Evolutionary conservation across 306 rosid species (phyloP).

Genomic region (Gastrolobium villosum): DNA sequence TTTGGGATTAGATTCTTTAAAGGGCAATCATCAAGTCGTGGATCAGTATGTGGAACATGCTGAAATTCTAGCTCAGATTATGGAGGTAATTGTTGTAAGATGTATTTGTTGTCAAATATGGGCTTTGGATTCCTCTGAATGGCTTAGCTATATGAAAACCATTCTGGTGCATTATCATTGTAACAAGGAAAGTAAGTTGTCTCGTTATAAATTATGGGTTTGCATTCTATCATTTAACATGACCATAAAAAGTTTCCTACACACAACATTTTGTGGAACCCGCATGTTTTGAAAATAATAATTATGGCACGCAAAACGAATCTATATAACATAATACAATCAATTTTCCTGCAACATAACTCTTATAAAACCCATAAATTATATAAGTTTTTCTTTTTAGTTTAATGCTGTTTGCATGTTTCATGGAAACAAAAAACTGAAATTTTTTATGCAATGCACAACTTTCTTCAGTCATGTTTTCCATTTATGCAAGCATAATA

Average conservation of each 20-base stretch:
- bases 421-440: slow-evolving; percentile 28
- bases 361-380: too few species aligned
- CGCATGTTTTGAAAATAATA: too few species aligned
- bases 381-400: slow-evolving; percentile 32
- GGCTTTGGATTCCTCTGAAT: slow-evolving; percentile 58
- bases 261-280: too few species aligned
- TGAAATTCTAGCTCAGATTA: slow-evolving; percentile 56
- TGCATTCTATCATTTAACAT: too few species aligned
- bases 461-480: slow-evolving; percentile 12
- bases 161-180: slow-evolving; percentile 57
- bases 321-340: too few species aligned
- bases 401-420: slow-evolving; percentile 31
- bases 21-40: slow-evolving; percentile 46
- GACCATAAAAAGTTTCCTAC: too few species aligned
- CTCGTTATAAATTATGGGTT: slow-evolving; percentile 43
- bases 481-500: not conserved
- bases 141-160: slow-evolving; percentile 62
- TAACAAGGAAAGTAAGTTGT: slow-evolving; percentile 68
- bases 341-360: too few species aligned
- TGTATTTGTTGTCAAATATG: slow-evolving; percentile 57
- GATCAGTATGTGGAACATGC: slow-evolving; percentile 45
- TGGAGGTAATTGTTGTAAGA: slow-evolving; percentile 55
- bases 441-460: slow-evolving; percentile 32
- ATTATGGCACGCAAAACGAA: too few species aligned
- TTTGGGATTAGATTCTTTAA: slow-evolving; percentile 44